Conservation (phyloP, 306 rosid genomes). For the Acacia acuminata region DNA sequence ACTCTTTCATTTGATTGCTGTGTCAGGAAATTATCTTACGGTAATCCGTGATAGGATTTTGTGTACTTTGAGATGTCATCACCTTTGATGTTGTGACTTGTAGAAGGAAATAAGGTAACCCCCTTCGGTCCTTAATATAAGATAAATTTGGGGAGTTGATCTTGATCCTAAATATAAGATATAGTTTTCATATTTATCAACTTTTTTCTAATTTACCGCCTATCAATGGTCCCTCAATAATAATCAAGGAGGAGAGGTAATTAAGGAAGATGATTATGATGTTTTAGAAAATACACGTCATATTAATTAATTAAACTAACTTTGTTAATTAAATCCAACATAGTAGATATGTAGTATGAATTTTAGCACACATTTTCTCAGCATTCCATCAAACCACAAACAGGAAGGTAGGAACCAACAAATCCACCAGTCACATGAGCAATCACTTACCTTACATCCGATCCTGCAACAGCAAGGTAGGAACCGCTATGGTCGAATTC, state of each 20-base stretch:
- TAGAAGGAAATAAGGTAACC: background rate
- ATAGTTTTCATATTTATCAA: too few relatives aligned
- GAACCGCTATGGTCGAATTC: conserved; percentile 96
- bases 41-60: background rate
- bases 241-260: too few relatives aligned
- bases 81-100: background rate
- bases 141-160: too few relatives aligned
- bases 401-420: background rate
- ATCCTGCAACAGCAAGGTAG: conserved; percentile 90
- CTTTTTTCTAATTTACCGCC: too few relatives aligned
- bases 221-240: too few relatives aligned
- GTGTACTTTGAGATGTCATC: background rate
- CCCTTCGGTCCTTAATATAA: too few relatives aligned
- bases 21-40: background rate
- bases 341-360: background rate
- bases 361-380: background rate
- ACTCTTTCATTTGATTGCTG: background rate
- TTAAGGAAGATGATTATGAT: too few relatives aligned
- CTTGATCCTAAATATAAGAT: too few relatives aligned
- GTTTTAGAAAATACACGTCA: too few relatives aligned
- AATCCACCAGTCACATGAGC: conserved; percentile 12
- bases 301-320: too few relatives aligned
- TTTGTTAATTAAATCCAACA: too few relatives aligned
- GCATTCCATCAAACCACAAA: too few relatives aligned
- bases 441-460: conserved; percentile 88